Percentiles rank a stretch among this genome's conserved stretches.
phyloP scores from a whole-genome alignment of 1,284 basidiomycete genomes.

The Heterobasidion annosum region DNA sequence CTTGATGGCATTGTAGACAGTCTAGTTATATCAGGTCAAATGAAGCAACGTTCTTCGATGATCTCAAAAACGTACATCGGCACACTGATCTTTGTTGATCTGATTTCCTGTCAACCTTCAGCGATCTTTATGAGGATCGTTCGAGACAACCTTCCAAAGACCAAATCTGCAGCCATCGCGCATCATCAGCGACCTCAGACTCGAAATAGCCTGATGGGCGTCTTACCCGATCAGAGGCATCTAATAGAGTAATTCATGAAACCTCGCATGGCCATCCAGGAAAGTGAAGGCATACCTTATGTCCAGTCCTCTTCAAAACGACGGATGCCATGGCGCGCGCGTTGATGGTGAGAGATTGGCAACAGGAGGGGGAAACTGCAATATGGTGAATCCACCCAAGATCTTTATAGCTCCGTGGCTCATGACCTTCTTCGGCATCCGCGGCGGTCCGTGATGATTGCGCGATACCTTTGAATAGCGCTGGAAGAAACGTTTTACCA shows the following conservation, averaged over 20 bases:
- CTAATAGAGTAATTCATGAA: constrained; percentile 20
- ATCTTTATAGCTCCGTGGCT: not conserved
- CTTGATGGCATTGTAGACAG: constrained; percentile 65
- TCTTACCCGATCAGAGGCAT: constrained; percentile 56
- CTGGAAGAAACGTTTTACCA: no score
- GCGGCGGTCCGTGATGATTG: not conserved
- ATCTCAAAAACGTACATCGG: constrained; percentile 35
- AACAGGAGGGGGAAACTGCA: constrained; percentile 2
- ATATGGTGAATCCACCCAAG: not conserved
- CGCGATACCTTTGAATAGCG: not conserved
- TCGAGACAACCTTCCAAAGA: constrained; percentile 50
- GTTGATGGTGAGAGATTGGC: constrained; percentile 8
- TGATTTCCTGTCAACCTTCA: constrained; percentile 14
- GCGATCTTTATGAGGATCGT: constrained; percentile 5
- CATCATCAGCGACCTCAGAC: constrained; percentile 2
- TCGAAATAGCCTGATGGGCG: constrained; percentile 1
- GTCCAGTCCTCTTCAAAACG: constrained; percentile 48
- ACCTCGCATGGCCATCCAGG: not conserved
- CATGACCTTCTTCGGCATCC: not conserved
- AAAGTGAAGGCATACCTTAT: constrained; percentile 33
- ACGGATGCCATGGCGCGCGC: constrained; percentile 39
- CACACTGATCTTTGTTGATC: constrained; percentile 49
- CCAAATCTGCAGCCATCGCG: constrained; percentile 41
- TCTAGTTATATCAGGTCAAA: constrained; percentile 22
- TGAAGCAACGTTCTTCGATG: not conserved